phyloP scores from a whole-genome alignment of 2,329 filamentous ascomycete species.

The Nigrograna mackinnonii region DNA sequence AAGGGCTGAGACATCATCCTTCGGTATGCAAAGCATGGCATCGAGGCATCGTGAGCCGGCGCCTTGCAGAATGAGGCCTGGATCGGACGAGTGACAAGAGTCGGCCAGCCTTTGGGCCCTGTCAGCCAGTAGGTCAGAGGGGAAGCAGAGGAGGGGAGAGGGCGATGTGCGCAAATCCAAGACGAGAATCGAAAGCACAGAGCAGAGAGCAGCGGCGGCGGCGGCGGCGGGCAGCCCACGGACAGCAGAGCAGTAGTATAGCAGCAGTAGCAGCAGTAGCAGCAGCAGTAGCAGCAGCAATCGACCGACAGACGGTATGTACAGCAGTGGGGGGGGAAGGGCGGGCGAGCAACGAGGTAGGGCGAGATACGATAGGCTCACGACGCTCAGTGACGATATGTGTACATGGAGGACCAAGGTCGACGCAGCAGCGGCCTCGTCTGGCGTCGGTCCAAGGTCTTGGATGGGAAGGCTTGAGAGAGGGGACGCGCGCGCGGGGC shows the following conservation, averaged over 20 bases:
- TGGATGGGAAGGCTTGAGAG: conserved; percentile 19
- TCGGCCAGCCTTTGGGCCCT: background rate
- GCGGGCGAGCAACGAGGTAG: conserved; percentile 6
- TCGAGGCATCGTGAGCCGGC: conserved; percentile 2
- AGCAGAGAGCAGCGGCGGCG: conserved; percentile 14
- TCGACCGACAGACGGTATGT: no score
- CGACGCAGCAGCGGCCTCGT: conserved; percentile 25
- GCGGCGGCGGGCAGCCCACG: no score
- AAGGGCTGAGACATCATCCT: no score
- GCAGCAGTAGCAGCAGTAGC: no score
- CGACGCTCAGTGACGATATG: conserved; percentile 19
- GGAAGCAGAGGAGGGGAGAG: conserved; percentile 7
- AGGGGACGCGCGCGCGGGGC: conserved; percentile 12
- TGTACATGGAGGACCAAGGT: conserved; percentile 27
- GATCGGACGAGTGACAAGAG: conserved; percentile 21
- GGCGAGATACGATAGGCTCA: conserved; percentile 24
- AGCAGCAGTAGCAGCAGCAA: no score
- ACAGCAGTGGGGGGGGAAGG: conserved; percentile 5
- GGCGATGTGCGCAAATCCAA: conserved; percentile 2
- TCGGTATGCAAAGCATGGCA: conserved; percentile 9
- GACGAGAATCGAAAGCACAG: no score
- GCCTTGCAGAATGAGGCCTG: background rate
- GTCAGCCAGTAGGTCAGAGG: conserved; percentile 6
- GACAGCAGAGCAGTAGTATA: no score
- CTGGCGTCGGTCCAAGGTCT: conserved; percentile 33